Evolutionary conservation across 176 grass and related monocot species (phyloP).

Genomic region (Oryza rufipogon): DNA sequence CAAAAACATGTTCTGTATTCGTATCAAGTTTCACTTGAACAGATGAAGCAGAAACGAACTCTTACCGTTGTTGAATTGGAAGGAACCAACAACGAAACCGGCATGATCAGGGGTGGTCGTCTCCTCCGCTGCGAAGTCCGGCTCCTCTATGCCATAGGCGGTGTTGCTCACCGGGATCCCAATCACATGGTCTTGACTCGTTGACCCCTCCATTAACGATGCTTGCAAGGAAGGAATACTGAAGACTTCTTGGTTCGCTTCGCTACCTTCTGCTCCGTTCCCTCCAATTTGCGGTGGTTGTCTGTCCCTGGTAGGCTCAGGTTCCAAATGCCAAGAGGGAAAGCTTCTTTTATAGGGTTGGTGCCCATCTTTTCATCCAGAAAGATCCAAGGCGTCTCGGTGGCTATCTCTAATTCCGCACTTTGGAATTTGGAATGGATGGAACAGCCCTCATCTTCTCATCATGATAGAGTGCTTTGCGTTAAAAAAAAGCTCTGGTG

Average conservation of each 20-base stretch:
- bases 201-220: slow-evolving; percentile 39
- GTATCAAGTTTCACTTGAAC: background rate
- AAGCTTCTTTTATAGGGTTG: slow-evolving; percentile 60
- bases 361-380: slow-evolving; percentile 1
- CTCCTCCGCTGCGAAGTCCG: slow-evolving; percentile 46
- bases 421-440: slow-evolving; percentile 55
- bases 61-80: slow-evolving; percentile 50
- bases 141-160: slow-evolving; percentile 65
- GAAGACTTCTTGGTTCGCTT: background rate
- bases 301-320: slow-evolving; percentile 40
- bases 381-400: slow-evolving; percentile 39
- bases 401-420: slow-evolving; percentile 28
- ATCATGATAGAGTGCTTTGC: slow-evolving; percentile 60
- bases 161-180: slow-evolving; percentile 69
- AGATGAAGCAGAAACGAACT: slow-evolving; percentile 10
- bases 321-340: slow-evolving; percentile 32
- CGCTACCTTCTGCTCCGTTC: slow-evolving; percentile 1
- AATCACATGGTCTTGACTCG: slow-evolving; percentile 61
- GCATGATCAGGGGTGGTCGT: slow-evolving; percentile 42
- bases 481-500: slow-evolving; percentile 10
- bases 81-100: slow-evolving; percentile 24
- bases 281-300: slow-evolving; percentile 46
- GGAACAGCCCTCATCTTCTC: slow-evolving; percentile 50
- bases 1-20: slow-evolving; percentile 13
- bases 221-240: slow-evolving; percentile 5